Evolutionary conservation across 331 rosid species (phyloP), one percentile per base, ranked within the genome.

Genomic region (Stylosanthes scabra): DNA sequence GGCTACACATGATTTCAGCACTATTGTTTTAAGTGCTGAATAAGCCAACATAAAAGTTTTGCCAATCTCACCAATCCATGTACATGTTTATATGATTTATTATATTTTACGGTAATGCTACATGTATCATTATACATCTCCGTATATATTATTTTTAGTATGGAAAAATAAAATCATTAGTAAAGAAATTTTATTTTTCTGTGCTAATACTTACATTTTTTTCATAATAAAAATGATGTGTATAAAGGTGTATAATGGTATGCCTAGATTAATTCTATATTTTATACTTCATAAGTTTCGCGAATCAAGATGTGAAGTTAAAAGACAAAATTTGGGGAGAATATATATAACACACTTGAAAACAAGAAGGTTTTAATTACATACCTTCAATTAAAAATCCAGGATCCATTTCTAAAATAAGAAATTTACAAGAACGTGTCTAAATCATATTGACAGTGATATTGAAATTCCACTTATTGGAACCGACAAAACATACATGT

Each of bases 401-500:
- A 46, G 62, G 31, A 15, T 68, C 14, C 61, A 57, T 54, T 80
- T 61, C 37, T 59, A 54, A 56, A 29, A 71, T 65, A 72, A 64
- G 73, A 61, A 59, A 58, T 59, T 49, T 59, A 71, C 42, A 69
- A 80, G 25, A 51, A 67, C 27, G 66, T 54, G 64, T 51, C 68
- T 29, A n/a, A n/a, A n/a, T n/a, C n/a, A n/a, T n/a, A n/a, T 62
- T 72, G 58, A 61, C 72, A 71, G 29, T 81, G 68, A 45, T 20
- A 78, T 50, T 82, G 63, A 72, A 78, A 47, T 77, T 77, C 63
- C 73, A 39, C 46, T n/a, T n/a, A n/a, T 74, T 45, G 44, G 42
- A 55, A 54, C 86, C 74, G 84, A 82, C 83, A 85, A 72, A 85
- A 63, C 84, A 85, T 76, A 68, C 84, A 85, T 76, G 78, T 85